Conservation (phyloP, 306 rosid genomes). For the Prunus davidiana region DNA sequence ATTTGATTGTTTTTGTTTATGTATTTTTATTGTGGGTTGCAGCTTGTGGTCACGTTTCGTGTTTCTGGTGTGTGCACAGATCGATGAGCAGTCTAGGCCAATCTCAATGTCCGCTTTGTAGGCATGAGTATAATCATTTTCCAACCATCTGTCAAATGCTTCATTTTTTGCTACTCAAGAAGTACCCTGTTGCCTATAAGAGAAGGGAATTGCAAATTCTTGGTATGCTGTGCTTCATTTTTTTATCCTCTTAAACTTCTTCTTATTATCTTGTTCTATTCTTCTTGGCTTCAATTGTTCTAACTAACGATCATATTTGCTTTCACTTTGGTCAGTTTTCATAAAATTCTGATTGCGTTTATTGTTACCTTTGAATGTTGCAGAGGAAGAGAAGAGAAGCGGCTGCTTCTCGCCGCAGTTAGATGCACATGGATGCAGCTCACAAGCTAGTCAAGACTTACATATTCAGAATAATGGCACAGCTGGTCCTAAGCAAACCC, state of each 20-base stretch:
- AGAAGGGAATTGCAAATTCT: conserved; percentile 54
- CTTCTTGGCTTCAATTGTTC: too few relatives aligned
- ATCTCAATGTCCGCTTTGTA: conserved; percentile 76
- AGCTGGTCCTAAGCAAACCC: conserved; percentile 7
- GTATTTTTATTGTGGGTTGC: conserved; percentile 26
- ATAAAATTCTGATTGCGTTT: neutral
- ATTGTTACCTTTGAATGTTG: conserved; percentile 14
- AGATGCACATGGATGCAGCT: conserved; percentile 41
- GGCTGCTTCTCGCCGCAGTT: conserved; percentile 64
- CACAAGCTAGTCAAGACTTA: conserved; percentile 31
- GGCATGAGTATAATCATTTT: conserved; percentile 64
- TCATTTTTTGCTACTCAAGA: conserved; percentile 68
- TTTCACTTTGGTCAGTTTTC: neutral
- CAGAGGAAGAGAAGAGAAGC: conserved; percentile 57
- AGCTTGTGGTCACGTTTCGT: conserved; percentile 87
- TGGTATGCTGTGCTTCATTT: conserved; percentile 45
- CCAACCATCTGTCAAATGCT: conserved; percentile 72
- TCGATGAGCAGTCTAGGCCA: conserved; percentile 44
- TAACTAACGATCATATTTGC: neutral
- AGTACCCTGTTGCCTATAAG: conserved; percentile 60
- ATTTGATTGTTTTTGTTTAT: neutral
- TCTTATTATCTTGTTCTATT: neutral
- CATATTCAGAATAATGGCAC: neutral
- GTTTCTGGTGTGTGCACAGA: conserved; percentile 86
- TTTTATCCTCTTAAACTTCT: neutral